phyloP scores from a whole-genome alignment of 345 rosid genomes.

The Populus ilicifolia region DNA sequence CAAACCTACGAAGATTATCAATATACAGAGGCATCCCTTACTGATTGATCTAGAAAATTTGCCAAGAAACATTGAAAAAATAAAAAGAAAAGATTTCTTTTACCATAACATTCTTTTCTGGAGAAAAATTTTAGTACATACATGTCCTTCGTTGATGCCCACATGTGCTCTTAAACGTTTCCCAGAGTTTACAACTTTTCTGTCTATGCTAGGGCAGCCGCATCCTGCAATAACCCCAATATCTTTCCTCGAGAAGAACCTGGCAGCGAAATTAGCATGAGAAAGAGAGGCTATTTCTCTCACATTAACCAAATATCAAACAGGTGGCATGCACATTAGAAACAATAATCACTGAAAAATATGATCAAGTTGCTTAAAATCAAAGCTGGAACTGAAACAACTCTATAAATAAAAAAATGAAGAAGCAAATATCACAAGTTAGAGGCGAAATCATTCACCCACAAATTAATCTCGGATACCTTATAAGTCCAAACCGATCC shows the following conservation, averaged over 20 bases:
- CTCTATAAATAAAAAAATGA: not conserved
- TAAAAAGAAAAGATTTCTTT: too few species aligned
- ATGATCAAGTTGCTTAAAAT: not conserved
- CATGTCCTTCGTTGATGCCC: conserved; percentile 68
- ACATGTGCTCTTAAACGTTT: conserved; percentile 75
- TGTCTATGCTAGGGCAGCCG: conserved; percentile 87
- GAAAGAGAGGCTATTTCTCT: not conserved
- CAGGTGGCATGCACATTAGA: not conserved
- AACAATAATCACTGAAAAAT: too few species aligned
- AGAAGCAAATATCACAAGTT: not conserved
- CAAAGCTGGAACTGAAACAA: not conserved
- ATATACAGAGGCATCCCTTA: too few species aligned
- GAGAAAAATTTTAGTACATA: conserved; percentile 24
- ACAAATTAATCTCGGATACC: conserved; percentile 36
- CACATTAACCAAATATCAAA: conserved; percentile 10
- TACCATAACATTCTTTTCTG: too few species aligned
- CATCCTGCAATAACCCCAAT: conserved; percentile 56
- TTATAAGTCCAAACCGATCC: conserved; percentile 53
- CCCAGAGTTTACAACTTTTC: conserved; percentile 87
- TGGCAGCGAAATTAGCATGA: conserved; percentile 20
- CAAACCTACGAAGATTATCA: conserved; percentile 51
- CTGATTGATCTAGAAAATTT: too few species aligned
- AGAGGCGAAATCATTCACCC: not conserved
- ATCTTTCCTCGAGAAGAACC: conserved; percentile 68
- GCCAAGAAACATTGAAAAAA: too few species aligned